Percentiles rank a stretch among this genome's conserved stretches.
phyloP scores from a whole-genome alignment of 2,329 filamentous ascomycete species.

The Paramyrothecium sp. region DNA sequence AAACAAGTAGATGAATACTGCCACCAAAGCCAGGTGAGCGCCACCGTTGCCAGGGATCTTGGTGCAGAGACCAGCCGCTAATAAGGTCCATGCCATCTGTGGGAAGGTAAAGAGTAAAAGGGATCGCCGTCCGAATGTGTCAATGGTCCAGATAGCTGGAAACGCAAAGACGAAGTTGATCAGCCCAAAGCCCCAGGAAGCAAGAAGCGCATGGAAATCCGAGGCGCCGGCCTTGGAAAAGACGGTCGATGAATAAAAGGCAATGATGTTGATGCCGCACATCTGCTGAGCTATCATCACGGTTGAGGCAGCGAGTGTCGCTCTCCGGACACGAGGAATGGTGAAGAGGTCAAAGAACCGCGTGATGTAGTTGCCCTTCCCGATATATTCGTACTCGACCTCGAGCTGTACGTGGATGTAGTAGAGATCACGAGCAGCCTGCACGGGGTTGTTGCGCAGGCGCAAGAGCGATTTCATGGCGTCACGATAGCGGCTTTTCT shows the following conservation, averaged over 20 bases:
- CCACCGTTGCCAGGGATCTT: conserved; percentile 39
- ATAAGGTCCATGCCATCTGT: conserved; percentile 39
- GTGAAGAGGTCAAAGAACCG: conserved; percentile 67
- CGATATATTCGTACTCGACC: conserved; percentile 52
- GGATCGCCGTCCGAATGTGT: conserved; percentile 53
- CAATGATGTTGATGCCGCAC: conserved; percentile 71
- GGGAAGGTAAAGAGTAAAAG: conserved; percentile 43
- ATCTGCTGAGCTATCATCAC: conserved; percentile 81
- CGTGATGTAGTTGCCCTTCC: conserved; percentile 54
- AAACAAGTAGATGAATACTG: conserved; percentile 56
- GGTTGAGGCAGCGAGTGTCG: conserved; percentile 72
- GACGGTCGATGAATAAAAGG: conserved; percentile 70
- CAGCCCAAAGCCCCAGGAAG: conserved; percentile 57
- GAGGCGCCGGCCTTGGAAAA: conserved; percentile 57
- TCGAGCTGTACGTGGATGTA: conserved; percentile 64
- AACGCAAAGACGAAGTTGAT: conserved; percentile 58
- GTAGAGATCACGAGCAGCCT: conserved; percentile 61
- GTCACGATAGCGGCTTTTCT: conserved; percentile 60
- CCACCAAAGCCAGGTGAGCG: conserved; percentile 43
- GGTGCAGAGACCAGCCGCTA: conserved; percentile 47
- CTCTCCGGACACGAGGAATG: conserved; percentile 66
- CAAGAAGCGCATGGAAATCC: conserved; percentile 55
- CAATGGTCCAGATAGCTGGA: conserved; percentile 59
- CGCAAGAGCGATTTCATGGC: conserved; percentile 56
- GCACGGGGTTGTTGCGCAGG: conserved; percentile 53